A percentile compares a stretch with the other conserved stretches of the same genome.
These are phyloP conservation scores for Podaxis sp. DNA, from an alignment of 768 basidiomycete genomes.

Conservation along the genomic window DNA sequence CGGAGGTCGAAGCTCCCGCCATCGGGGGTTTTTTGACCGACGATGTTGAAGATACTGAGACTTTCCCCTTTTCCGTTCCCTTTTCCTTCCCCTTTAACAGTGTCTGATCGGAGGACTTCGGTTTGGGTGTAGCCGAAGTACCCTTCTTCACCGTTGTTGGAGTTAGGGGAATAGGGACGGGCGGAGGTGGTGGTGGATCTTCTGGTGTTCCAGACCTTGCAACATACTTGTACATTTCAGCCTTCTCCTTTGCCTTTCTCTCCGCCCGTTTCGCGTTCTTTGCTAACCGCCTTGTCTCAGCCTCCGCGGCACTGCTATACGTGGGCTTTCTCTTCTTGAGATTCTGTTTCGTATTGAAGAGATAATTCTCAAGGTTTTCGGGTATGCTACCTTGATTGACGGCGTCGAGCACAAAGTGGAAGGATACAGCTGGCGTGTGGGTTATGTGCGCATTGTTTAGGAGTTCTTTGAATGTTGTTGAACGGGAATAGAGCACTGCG, in stretches of 20 bases:
- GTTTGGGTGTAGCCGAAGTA: not conserved
- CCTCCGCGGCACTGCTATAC: slow-evolving; percentile 3
- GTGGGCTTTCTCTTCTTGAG: slow-evolving; percentile 22
- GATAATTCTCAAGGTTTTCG: slow-evolving; percentile 46
- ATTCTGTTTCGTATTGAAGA: slow-evolving; percentile 29
- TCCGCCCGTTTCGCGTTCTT: slow-evolving; percentile 12
- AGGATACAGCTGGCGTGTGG: slow-evolving; percentile 48
- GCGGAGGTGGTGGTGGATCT: not conserved
- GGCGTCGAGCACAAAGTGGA: slow-evolving; percentile 55
- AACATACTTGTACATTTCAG: not conserved
- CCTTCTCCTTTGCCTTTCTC: slow-evolving; percentile 10
- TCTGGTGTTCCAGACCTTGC: slow-evolving; percentile 4
- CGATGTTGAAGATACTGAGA: not conserved
- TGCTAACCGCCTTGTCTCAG: slow-evolving; percentile 11
- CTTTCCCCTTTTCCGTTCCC: slow-evolving; percentile 1
- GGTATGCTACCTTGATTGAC: slow-evolving; percentile 42
- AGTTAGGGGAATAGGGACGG: not conserved
- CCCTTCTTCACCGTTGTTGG: not conserved
- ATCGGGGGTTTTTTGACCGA: not conserved
- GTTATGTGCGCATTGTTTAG: slow-evolving; percentile 31
- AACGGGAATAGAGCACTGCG: slow-evolving; percentile 53
- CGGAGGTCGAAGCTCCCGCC: not conserved
- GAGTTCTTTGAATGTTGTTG: slow-evolving; percentile 48
- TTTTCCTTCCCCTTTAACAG: slow-evolving; percentile 3
- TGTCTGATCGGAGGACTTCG: not conserved